Base-by-base conservation (phyloP, 495 filamentous ascomycete species). In the Gamarada debralockiae region DNA sequence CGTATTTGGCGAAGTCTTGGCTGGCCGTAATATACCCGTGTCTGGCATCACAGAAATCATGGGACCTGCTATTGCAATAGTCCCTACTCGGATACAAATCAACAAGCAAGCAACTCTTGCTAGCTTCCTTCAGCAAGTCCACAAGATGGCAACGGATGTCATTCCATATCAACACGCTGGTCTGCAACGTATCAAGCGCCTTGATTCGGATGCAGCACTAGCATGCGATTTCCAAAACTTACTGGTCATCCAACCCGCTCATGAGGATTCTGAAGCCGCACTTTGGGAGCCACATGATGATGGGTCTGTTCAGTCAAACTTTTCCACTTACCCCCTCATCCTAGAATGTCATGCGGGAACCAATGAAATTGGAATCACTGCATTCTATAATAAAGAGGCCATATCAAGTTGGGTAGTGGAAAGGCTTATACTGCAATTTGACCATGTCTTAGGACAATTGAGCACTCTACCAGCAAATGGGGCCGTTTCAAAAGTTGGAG, bases 111-210 rank as follows among this genome's bases (percentile, higher is more conserved):
- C 6, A 3, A 45, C 18, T 3, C 10, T 45, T 12, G 18, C 12
- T 2, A 29, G 9, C 3, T 25, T 24, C 24, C 23, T 45, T 9
- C 21, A 15, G 7, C 7, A 45, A 15, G 10, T 45, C 42, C 42
- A 45, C 7, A 22, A 17, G 20, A 22, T 74, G 15, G 69, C 76
- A 18, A 60, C 80, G 20, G 67, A 67, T 0, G 73, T 76, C 1
- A 79, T 82, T 8, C 73, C 80, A 0, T 81, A 83, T 61, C 79
- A 90, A 63, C 83, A 87, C 44, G 73, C 79, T 63, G 86, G 86
- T 6, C 73, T 90, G 62, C 83, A 87, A 63, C 75, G 85, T 50
- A 89, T 90, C 53, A 72, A 79, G 47, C 73, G 74, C 20, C 70
- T 88, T 31, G 81, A 78, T 60, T 58, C 69, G 0, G 85, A 88